Conservation (phyloP, 441 rosid species). For the Theobroma grandiflorum region DNA sequence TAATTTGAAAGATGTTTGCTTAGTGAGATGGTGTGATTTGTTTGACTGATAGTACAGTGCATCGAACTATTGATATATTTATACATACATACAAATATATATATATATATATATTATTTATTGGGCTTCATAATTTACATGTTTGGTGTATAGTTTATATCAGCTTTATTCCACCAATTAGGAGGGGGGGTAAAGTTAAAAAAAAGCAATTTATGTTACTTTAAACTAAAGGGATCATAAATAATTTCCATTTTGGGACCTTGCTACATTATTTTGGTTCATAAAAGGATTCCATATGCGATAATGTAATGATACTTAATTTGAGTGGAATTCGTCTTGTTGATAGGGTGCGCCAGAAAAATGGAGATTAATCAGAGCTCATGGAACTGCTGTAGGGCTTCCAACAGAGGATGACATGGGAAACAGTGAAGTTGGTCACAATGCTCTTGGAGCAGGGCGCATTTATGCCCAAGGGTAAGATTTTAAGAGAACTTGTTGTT, state of each 20-base stretch:
- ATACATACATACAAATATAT: background rate
- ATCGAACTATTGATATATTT: background rate
- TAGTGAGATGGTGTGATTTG: background rate
- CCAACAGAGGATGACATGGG: slow-evolving; percentile 99
- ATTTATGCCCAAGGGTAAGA: slow-evolving; percentile 88
- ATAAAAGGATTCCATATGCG: background rate
- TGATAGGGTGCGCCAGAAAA: slow-evolving; percentile 70
- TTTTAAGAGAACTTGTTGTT: background rate
- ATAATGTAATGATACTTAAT: background rate
- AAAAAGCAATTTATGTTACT: background rate
- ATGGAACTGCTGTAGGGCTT: slow-evolving; percentile 92
- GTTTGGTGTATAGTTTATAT: background rate
- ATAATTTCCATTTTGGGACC: background rate
- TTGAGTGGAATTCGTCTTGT: background rate
- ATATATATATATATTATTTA: background rate
- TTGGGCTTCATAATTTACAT: background rate
- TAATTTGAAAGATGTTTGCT: background rate
- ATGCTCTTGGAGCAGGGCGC: slow-evolving; percentile 98
- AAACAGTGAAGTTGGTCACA: slow-evolving; percentile 99
- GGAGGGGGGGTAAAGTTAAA: background rate
- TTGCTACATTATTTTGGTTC: background rate
- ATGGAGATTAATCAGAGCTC: slow-evolving; percentile 93
- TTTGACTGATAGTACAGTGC: background rate
- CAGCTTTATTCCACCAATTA: background rate
- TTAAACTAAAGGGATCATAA: background rate